These are phyloP conservation scores for Eutrema salsugineum DNA, from an alignment of 441 rosid genomes.

Conservation along the genomic window DNA sequence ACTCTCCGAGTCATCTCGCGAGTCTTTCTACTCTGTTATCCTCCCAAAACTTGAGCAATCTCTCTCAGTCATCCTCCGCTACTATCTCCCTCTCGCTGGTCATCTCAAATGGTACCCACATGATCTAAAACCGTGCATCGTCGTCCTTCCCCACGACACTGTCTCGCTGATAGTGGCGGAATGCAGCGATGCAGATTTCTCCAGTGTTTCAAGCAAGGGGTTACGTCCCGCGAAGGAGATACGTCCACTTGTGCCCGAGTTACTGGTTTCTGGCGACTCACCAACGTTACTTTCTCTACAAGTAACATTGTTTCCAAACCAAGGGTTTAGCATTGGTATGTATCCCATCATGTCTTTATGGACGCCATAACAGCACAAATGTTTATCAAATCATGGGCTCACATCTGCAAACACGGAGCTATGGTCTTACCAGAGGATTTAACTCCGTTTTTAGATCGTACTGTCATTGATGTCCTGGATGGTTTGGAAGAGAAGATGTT, in stretches of 20 bases:
- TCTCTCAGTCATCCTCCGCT: constrained; percentile 27
- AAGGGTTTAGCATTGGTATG: constrained; percentile 29
- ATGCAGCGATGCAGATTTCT: background rate
- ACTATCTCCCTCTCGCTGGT: constrained; percentile 30
- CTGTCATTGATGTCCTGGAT: background rate
- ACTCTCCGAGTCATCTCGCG: background rate
- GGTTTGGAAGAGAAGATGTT: background rate
- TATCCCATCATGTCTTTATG: constrained; percentile 19
- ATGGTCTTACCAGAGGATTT: background rate
- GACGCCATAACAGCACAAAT: background rate
- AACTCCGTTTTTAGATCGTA: constrained; percentile 7
- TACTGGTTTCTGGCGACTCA: background rate
- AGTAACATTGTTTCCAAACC: constrained; percentile 25
- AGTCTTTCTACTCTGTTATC: constrained; percentile 18
- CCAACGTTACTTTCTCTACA: constrained; percentile 1
- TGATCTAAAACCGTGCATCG: constrained; percentile 16
- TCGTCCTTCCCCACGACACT: background rate
- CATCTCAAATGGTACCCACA: constrained; percentile 7
- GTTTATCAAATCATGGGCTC: background rate
- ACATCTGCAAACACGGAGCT: too few species aligned
- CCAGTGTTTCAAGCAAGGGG: background rate
- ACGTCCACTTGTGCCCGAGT: constrained; percentile 9
- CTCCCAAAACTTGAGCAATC: constrained; percentile 9
- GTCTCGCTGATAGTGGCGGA: constrained; percentile 21
- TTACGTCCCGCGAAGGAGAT: constrained; percentile 5